These are phyloP conservation scores for Trichoderma asperelloides DNA, from an alignment of 495 filamentous ascomycete genomes.

Conservation along the genomic window DNA sequence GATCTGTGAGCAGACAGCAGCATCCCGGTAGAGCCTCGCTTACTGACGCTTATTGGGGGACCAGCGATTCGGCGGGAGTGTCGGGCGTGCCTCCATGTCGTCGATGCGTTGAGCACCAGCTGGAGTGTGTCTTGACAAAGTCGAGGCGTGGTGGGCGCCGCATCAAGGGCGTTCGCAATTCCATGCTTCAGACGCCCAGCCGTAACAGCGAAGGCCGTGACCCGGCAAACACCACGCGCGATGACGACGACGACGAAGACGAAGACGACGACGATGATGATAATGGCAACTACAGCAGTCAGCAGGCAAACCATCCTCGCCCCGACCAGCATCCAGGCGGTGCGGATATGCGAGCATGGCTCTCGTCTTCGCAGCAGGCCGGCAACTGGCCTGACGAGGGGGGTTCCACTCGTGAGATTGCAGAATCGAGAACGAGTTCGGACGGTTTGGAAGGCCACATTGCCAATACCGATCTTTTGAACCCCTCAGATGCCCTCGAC, in stretches of 20 bases:
- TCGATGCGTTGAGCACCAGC: slow-evolving; percentile 48
- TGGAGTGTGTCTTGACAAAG: slow-evolving; percentile 52
- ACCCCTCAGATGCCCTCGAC: slow-evolving; percentile 38
- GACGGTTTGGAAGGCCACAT: slow-evolving; percentile 25
- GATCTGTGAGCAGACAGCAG: slow-evolving; percentile 43
- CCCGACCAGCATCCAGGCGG: slow-evolving; percentile 18
- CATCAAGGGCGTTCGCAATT: slow-evolving; percentile 22
- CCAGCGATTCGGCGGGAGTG: slow-evolving; percentile 37
- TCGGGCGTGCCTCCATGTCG: slow-evolving; percentile 48
- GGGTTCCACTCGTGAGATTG: background rate
- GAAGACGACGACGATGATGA: background rate
- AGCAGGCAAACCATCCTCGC: background rate
- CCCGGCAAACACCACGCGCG: background rate
- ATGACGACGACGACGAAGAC: background rate
- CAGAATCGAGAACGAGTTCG: slow-evolving; percentile 11
- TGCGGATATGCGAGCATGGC: background rate
- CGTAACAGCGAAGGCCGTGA: background rate
- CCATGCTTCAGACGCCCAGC: background rate
- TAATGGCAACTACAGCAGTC: background rate
- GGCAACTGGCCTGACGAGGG: background rate
- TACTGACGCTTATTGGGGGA: background rate
- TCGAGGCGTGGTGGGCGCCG: slow-evolving; percentile 55
- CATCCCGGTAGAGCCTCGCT: slow-evolving; percentile 19
- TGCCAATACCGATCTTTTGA: slow-evolving; percentile 32
- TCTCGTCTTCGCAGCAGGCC: background rate